Evolutionary conservation across 139 green algal genomes (phyloP).

Genomic region (Chlorella sp.): DNA sequence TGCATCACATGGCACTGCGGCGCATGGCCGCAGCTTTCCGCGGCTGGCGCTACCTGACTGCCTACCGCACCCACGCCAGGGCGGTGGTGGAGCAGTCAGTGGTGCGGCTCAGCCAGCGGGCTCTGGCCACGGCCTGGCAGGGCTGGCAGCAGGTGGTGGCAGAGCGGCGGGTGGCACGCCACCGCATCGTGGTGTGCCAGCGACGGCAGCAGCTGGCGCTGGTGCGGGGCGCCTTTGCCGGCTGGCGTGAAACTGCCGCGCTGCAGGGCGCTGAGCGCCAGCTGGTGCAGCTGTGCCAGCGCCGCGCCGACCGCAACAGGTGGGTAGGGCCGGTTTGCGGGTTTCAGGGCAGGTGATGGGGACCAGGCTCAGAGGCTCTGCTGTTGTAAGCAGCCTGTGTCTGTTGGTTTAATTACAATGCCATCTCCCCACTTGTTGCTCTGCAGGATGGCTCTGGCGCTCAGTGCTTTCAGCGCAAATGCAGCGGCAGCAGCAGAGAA

Average conservation of each 20-base stretch:
- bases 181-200: slow-evolving; percentile 33
- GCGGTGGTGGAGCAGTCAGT: slow-evolving; percentile 11
- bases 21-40: slow-evolving; percentile 13
- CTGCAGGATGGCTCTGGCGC: not conserved
- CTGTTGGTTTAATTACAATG: not conserved
- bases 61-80: not conserved
- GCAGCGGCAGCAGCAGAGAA: not conserved
- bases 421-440: not conserved
- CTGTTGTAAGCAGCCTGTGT: too few relatives aligned
- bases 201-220: not conserved
- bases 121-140: not conserved
- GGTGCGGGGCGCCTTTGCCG: not conserved
- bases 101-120: not conserved
- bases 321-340: too few relatives aligned
- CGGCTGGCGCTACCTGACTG: slow-evolving; percentile 17
- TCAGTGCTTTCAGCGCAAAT: not conserved
- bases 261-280: not conserved
- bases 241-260: slow-evolving; percentile 6
- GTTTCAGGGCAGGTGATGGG: too few relatives aligned
- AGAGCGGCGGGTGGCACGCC: not conserved
- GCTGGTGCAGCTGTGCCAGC: slow-evolving; percentile 23
- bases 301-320: slow-evolving; percentile 25
- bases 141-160: slow-evolving; percentile 24
- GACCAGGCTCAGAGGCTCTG: too few relatives aligned
- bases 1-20: slow-evolving; percentile 19